Evolutionary conservation across 2,329 filamentous ascomycete species (phyloP).

Genomic region (Phialophora tarda): DNA sequence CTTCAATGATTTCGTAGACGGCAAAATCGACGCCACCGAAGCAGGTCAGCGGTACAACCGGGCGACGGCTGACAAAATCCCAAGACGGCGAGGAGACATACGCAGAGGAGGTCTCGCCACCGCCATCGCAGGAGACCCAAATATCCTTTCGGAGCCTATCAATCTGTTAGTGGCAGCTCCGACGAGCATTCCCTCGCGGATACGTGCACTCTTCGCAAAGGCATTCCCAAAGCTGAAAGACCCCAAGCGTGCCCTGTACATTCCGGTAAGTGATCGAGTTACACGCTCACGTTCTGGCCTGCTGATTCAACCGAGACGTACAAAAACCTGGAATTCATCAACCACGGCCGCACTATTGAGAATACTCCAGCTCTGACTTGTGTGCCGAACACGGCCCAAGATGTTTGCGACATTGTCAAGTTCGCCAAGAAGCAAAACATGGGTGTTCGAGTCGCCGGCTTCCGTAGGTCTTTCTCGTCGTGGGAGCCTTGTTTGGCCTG

Average conservation of each 20-base stretch:
- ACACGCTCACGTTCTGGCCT: background rate
- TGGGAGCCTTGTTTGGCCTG: background rate
- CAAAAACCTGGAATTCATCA: slow-evolving; percentile 33
- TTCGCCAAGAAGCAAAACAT: slow-evolving; percentile 35
- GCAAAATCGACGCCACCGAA: slow-evolving; percentile 32
- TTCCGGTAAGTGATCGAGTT: slow-evolving; percentile 24
- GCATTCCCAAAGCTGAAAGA: slow-evolving; percentile 27
- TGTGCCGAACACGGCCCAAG: slow-evolving; percentile 33
- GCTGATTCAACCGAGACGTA: slow-evolving; percentile 22
- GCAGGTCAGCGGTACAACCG: slow-evolving; percentile 29
- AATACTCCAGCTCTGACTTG: slow-evolving; percentile 32
- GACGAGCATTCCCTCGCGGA: slow-evolving; percentile 33
- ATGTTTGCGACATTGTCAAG: slow-evolving; percentile 33
- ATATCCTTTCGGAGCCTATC: slow-evolving; percentile 25
- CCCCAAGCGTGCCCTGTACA: slow-evolving; percentile 30
- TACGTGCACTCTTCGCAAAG: slow-evolving; percentile 27
- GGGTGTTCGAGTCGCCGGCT: slow-evolving; percentile 33
- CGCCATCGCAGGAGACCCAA: slow-evolving; percentile 23
- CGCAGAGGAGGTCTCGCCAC: slow-evolving; percentile 24
- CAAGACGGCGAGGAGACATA: slow-evolving; percentile 21
- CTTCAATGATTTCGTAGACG: slow-evolving; percentile 36
- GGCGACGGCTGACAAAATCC: slow-evolving; percentile 16
- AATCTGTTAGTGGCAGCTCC: slow-evolving; percentile 27
- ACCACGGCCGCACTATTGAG: slow-evolving; percentile 29
- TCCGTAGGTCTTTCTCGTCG: slow-evolving; percentile 25